Percentiles rank a stretch among this genome's conserved stretches.
Conservation (phyloP, 2,329 filamentous ascomycete species). For the Pseudocercospora musae region DNA sequence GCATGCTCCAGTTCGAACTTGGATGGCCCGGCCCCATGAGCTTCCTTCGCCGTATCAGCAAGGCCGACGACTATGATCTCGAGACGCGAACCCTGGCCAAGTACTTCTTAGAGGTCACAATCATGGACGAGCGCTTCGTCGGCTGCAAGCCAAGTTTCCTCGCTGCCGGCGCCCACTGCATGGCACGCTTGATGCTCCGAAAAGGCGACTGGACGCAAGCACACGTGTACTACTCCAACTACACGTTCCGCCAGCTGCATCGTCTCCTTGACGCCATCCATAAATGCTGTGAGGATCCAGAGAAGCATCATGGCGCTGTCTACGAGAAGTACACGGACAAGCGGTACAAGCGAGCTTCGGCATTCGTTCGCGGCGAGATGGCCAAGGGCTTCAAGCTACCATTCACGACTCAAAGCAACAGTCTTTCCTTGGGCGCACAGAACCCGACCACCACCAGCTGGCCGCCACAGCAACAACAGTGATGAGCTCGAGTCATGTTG, state of each 20-base stretch:
- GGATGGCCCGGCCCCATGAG: constrained; percentile 99
- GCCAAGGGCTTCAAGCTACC: constrained; percentile 57
- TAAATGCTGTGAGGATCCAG: constrained; percentile 80
- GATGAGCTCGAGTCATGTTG: background rate
- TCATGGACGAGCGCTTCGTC: constrained; percentile 98
- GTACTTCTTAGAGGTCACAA: constrained; percentile 93
- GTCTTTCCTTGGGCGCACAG: constrained; percentile 17
- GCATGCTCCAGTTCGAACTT: constrained; percentile 90
- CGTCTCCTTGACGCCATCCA: constrained; percentile 74
- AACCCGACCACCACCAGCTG: constrained; percentile 16
- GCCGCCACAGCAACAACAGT: constrained; percentile 14
- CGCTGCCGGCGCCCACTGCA: constrained; percentile 86
- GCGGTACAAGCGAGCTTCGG: constrained; percentile 79
- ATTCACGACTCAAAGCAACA: constrained; percentile 14
- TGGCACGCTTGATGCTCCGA: constrained; percentile 80
- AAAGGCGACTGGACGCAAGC: constrained; percentile 84
- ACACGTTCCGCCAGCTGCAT: constrained; percentile 80
- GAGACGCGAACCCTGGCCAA: constrained; percentile 94
- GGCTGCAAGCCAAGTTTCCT: constrained; percentile 85
- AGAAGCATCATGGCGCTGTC: constrained; percentile 78
- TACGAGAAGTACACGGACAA: constrained; percentile 90
- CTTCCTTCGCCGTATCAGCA: constrained; percentile 94
- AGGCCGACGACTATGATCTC: constrained; percentile 94
- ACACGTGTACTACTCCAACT: constrained; percentile 90
- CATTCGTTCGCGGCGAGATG: constrained; percentile 74